A percentile compares a stretch with the other conserved stretches of the same genome.
Conservation (phyloP, 177 flowering plant genomes). For the Tripterygium wilfordii region DNA sequence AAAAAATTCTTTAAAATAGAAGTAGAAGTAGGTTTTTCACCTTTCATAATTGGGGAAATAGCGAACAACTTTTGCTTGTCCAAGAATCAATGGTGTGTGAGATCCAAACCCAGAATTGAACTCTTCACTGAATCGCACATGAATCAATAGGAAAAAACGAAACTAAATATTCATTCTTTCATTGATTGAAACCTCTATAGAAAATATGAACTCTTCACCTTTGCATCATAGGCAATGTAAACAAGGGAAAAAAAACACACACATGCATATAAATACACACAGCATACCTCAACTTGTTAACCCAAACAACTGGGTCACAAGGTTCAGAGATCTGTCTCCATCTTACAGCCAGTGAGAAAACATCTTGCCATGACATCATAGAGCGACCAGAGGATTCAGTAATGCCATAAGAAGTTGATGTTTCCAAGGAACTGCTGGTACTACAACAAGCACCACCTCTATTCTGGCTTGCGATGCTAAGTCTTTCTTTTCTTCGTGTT, state of each 20-base stretch:
- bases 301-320: conserved; percentile 96
- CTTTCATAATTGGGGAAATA: conserved; percentile 78
- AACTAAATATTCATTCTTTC: neutral
- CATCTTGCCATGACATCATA: conserved; percentile 73
- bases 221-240: neutral
- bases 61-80: conserved; percentile 92
- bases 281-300: conserved; percentile 83
- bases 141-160: neutral
- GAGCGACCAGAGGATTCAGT: conserved; percentile 50
- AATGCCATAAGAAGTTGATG: conserved; percentile 46
- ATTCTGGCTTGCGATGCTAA: conserved; percentile 54
- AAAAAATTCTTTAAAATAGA: neutral
- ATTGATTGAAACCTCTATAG: neutral
- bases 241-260: neutral
- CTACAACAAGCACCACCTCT: conserved; percentile 95
- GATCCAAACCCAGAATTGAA: conserved; percentile 95
- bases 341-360: conserved; percentile 80
- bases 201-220: no score
- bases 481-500: conserved; percentile 58
- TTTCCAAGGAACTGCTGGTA: conserved; percentile 67
- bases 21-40: conserved; percentile 27
- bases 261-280: no score
- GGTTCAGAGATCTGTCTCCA: conserved; percentile 99
- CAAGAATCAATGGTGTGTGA: conserved; percentile 81
- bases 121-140: conserved; percentile 62